Conservation (phyloP, 1,139 yeast species). For the Arxiozyma slooffiae region DNA sequence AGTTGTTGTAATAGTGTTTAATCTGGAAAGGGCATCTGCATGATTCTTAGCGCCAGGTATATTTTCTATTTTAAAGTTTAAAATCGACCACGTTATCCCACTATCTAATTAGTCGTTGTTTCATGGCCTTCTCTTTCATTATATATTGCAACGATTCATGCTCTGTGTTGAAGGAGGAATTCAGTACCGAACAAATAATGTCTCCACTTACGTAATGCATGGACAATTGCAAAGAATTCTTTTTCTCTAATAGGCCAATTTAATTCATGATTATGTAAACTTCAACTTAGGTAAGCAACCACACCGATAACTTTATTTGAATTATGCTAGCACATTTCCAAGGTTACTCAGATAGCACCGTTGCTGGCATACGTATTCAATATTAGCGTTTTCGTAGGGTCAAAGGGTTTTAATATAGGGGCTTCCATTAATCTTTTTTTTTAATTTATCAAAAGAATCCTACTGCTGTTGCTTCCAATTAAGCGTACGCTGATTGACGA, state of each 20-base stretch:
- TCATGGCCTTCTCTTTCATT: not conserved
- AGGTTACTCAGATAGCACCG: not conserved
- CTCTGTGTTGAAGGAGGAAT: not conserved
- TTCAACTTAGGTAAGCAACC: not conserved
- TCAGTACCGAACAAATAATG: not conserved
- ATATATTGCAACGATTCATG: not conserved
- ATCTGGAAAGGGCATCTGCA: no score
- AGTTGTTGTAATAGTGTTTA: no score
- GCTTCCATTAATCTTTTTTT: not conserved
- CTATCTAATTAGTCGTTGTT: not conserved
- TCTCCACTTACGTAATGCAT: not conserved
- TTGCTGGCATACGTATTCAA: slow-evolving; percentile 1
- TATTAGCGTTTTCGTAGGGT: not conserved
- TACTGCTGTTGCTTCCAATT: not conserved
- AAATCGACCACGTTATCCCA: no score
- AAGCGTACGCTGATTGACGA: not conserved
- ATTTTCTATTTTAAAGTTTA: no score
- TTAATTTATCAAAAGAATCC: not conserved
- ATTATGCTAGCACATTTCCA: not conserved
- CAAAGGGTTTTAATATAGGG: not conserved
- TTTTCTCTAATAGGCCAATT: slow-evolving; percentile 3
- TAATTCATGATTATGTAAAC: not conserved
- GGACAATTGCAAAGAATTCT: slow-evolving; percentile 1
- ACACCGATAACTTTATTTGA: not conserved
- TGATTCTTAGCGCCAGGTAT: no score